phyloP scores from a whole-genome alignment of 257 asterid species.

The Dorcoceras hygrometricum region DNA sequence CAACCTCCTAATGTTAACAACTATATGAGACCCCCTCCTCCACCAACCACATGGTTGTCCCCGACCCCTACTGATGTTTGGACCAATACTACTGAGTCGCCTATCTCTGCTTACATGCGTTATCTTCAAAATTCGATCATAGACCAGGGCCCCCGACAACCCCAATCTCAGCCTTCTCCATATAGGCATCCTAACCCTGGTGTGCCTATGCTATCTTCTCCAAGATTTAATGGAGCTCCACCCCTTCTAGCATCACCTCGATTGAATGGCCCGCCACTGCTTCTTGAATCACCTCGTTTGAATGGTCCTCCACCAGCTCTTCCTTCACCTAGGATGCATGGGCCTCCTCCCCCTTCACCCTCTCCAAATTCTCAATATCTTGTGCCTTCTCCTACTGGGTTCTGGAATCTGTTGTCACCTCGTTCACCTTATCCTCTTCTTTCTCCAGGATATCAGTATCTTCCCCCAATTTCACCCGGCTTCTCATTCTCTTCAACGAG shows the following conservation, averaged over 20 bases:
- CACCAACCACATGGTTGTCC: constrained; percentile 44
- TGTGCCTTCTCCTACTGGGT: constrained; percentile 80
- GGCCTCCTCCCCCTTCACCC: constrained; percentile 63
- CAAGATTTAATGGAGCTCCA: constrained; percentile 44
- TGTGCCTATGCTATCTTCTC: constrained; percentile 41
- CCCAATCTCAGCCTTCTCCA: constrained; percentile 33
- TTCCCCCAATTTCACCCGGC: constrained; percentile 70
- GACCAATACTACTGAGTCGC: constrained; percentile 78
- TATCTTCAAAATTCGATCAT: constrained; percentile 74
- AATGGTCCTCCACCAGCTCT: constrained; percentile 54
- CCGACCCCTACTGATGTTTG: constrained; percentile 68
- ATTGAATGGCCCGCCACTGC: constrained; percentile 46
- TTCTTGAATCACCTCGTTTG: constrained; percentile 50
- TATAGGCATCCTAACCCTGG: constrained; percentile 32
- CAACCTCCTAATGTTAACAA: constrained; percentile 45
- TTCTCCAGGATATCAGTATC: constrained; percentile 73
- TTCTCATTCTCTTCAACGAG: constrained; percentile 66
- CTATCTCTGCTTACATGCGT: constrained; percentile 81
- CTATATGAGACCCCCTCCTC: constrained; percentile 48
- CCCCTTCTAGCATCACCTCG: constrained; percentile 37
- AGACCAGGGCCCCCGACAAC: constrained; percentile 49
- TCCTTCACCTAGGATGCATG: constrained; percentile 53
- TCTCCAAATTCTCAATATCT: constrained; percentile 86
- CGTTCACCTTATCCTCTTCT: constrained; percentile 78
- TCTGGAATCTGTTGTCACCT: constrained; percentile 61